Evolutionary conservation across 176 grass and related monocot genomes (phyloP), one percentile per base, ranked within the genome.

Genomic region (Oryza coarctata): DNA sequence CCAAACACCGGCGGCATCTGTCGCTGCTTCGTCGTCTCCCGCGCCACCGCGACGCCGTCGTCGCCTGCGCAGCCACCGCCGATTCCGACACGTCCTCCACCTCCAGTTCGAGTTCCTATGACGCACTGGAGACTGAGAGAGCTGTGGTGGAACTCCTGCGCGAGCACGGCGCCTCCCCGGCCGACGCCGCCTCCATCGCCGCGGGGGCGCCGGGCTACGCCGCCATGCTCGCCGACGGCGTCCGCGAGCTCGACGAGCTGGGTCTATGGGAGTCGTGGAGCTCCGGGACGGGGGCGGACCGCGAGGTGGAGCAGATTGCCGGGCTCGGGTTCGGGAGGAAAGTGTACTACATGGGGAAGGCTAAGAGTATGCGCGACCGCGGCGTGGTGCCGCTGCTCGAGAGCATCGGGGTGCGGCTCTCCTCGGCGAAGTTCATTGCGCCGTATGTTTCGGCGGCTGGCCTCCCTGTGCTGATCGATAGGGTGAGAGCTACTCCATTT

Each of bases 311-410:
- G 40, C 17, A 20, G 31, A 62, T 94, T 65, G 74, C 60, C 13
- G 66, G 71, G 27, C 78, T 93, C n/a, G 87, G 85, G 43, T 98
- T 98, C 71, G 71, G 79, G 75, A 89, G 84, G 79, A 98, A 94
- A 82, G 90, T 91, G 73, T 94, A 94, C 85, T 83, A 86, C 86
- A 98, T 98, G 95, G 90, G 90, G 44, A 85, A 84, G 95, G 90
- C 88, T 27, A 85, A 84, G 86, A 93, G 92, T 82, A 89, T 80
- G 72, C 90, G 90, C 36, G 92, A 94, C 74, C 38, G 71, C 9
- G 90, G 86, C 17, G 71, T 98, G 7, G 87, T 94, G 67, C 88
- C 92, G 52, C 90, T 93, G 67, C 44, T 98, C 2, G 95, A 94
- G 88, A 98, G 92, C 81, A 31, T 93, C 18, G 92, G 92, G 45